Conservation (phyloP, 768 basidiomycete genomes). For the Termitomyces sp. region DNA sequence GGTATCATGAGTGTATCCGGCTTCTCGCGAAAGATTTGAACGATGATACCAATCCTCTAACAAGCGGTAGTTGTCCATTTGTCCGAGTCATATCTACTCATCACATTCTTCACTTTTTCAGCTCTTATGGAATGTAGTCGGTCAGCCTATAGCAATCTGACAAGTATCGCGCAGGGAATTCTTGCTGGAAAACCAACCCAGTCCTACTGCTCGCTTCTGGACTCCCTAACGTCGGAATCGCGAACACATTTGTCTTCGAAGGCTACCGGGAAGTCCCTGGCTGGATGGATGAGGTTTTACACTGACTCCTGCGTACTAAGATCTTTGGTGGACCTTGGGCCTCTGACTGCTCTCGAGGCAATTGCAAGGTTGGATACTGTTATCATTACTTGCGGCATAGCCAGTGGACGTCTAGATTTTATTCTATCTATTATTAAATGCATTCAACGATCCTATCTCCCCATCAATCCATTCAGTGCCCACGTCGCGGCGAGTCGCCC, state of each 20-base stretch:
- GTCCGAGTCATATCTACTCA: not conserved
- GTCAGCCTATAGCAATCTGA: conserved; percentile 4
- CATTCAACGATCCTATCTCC: conserved; percentile 42
- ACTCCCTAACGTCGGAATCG: conserved; percentile 31
- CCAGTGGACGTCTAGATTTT: conserved; percentile 53
- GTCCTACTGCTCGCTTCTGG: conserved; percentile 18
- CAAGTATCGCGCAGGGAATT: conserved; percentile 3
- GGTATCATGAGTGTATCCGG: conserved; percentile 11
- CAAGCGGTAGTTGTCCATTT: conserved; percentile 5
- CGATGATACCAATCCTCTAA: conserved; percentile 8
- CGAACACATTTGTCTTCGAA: conserved; percentile 44
- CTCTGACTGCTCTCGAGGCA: conserved; percentile 28
- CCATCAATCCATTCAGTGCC: not conserved
- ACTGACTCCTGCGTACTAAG: conserved; percentile 68
- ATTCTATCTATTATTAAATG: conserved; percentile 55
- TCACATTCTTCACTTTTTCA: not conserved
- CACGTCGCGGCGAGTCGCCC: not conserved
- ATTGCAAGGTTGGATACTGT: conserved; percentile 69
- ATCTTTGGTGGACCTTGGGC: conserved; percentile 32
- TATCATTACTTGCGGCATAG: conserved; percentile 79
- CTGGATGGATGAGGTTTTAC: conserved; percentile 64
- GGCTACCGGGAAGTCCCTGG: conserved; percentile 23
- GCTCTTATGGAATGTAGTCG: conserved; percentile 7
- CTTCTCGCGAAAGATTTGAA: conserved; percentile 10
- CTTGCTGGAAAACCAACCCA: conserved; percentile 2